Evolutionary conservation across 1,284 basidiomycete species (phyloP).

Genomic region (Puccinia coronata): DNA sequence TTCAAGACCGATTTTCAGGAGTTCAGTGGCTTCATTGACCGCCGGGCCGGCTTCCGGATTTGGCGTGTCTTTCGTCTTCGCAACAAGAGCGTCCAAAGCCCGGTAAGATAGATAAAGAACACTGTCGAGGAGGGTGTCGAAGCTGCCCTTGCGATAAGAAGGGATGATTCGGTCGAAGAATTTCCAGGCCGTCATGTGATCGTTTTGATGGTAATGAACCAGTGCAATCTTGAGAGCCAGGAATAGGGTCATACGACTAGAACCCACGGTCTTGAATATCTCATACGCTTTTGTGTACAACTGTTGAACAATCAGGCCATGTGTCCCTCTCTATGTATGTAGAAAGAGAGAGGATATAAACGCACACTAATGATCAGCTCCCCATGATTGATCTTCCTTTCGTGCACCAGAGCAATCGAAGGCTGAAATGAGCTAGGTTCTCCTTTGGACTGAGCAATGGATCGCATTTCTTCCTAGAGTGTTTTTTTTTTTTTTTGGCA

Average conservation of each 20-base stretch:
- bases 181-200: constrained; percentile 80
- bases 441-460: constrained; percentile 54
- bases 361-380: constrained; percentile 75
- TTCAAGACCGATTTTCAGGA: constrained; percentile 25
- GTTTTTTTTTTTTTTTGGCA: no score
- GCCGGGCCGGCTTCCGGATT: not conserved
- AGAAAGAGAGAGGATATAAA: not conserved
- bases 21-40: not conserved
- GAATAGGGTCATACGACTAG: constrained; percentile 71
- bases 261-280: constrained; percentile 72
- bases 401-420: constrained; percentile 68
- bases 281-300: constrained; percentile 88
- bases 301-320: constrained; percentile 60
- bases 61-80: not conserved
- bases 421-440: constrained; percentile 54
- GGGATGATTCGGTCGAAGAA: constrained; percentile 85
- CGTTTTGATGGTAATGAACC: constrained; percentile 73
- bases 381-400: constrained; percentile 84
- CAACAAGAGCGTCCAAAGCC: constrained; percentile 57
- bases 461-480: constrained; percentile 27
- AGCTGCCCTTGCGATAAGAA: constrained; percentile 77
- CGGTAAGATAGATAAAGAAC: constrained; percentile 75
- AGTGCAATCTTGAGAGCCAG: constrained; percentile 82
- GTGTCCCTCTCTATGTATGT: not conserved
- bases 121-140: constrained; percentile 70